A percentile compares a stretch with the other conserved stretches of the same genome.
Evolutionary conservation across 164 flowering plant species (phyloP).

Genomic region (Vitis cinerea): DNA sequence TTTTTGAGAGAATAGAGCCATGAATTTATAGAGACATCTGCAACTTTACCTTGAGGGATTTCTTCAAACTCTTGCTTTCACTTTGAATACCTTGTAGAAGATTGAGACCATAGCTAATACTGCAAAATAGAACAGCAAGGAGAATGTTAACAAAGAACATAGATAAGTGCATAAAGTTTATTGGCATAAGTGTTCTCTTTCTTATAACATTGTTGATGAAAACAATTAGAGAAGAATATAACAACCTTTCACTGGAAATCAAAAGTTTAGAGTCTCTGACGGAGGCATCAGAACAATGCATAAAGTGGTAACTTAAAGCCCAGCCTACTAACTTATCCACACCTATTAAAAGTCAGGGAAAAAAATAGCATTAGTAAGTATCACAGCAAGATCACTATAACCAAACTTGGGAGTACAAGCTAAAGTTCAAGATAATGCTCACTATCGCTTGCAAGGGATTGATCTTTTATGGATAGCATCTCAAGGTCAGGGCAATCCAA

Average conservation of each 20-base stretch:
- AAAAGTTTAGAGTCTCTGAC: constrained; percentile 58
- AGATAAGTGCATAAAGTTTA: neutral
- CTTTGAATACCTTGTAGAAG: constrained; percentile 67
- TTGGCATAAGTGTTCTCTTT: neutral
- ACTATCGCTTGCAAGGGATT: constrained; percentile 78
- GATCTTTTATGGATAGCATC: constrained; percentile 70
- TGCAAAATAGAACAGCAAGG: constrained; percentile 30
- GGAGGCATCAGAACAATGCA: constrained; percentile 49
- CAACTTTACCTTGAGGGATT: constrained; percentile 70
- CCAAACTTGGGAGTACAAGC: neutral
- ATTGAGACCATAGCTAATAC: constrained; percentile 70
- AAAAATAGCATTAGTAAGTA: constrained; percentile 1
- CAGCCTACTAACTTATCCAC: constrained; percentile 86
- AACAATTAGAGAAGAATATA: neutral
- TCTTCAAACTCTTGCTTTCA: constrained; percentile 72
- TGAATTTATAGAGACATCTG: neutral
- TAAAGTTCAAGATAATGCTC: constrained; percentile 23
- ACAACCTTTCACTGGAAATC: constrained; percentile 73
- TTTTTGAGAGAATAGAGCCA: neutral
- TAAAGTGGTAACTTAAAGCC: constrained; percentile 80
- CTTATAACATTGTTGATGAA: neutral
- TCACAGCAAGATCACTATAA: neutral
- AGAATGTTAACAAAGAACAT: neutral
- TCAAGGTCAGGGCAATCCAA: constrained; percentile 76
- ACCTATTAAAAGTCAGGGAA: constrained; percentile 27